Evolutionary conservation across 2,329 filamentous ascomycete genomes (phyloP), one percentile per base, ranked within the genome.

Genomic region (Xylaria sp.): DNA sequence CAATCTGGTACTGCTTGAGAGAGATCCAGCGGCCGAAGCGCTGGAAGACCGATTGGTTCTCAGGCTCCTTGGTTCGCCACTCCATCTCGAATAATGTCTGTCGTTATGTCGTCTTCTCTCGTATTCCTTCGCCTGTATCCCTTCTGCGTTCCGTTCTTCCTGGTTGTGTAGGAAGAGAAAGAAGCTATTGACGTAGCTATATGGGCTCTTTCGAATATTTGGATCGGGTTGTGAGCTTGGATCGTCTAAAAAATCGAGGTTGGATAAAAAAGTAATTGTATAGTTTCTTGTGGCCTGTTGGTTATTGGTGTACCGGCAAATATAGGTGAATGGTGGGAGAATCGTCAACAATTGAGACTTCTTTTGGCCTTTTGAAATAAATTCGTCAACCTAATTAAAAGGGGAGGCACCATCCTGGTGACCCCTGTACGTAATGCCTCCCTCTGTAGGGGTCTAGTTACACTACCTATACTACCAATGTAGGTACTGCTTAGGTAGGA

Each of bases 1-100:
- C 96, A 80, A 98, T 94, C 85, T 98, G 96, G 86, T 98, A 98
- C 80, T 94, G 91, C 87, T 99, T 99, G 82, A 94, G 89, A 82
- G 94, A 91, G 74, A 98, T 87, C 94, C 94, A 98, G 81, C 91
- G 90, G 73, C 93, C 88, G 76, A 97, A 86, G 55, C 82, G 80
- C 73, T 85, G 82, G 75, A 86, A 76, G 75, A 73, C 56, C 81
- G 75, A 67, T 50, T 71, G 75, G 71, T 78, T 77, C 64, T 77
- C 73, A 70, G 76, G 76, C 37, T 76, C 65, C 63, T 76, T 77
- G 58, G 72, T 77, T 59, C 71, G 63, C 58, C 76, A 82, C 78
- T 82, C 74, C 84, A 85, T 81, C 71, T 71, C 73, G 73, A 82
- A 52, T 37, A n/a, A 78, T 65, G 70, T 78, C 2, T 15, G 3